phyloP scores from a whole-genome alignment of 1,284 basidiomycete genomes.

The Cryptococcus depauperatus region DNA sequence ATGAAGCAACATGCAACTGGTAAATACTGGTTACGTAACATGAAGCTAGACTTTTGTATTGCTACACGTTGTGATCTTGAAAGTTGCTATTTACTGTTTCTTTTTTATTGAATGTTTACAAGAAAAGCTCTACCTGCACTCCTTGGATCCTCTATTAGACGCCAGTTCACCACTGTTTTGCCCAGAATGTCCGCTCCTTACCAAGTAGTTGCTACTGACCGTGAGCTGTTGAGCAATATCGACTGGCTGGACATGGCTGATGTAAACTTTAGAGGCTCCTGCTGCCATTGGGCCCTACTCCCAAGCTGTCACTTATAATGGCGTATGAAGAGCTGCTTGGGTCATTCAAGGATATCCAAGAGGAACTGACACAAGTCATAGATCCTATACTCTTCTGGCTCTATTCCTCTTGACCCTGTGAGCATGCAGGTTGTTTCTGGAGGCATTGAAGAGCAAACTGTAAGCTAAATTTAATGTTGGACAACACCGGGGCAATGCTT shows the following conservation, averaged over 20 bases:
- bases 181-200: slow-evolving; percentile 33
- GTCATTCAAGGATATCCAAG: background rate
- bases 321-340: slow-evolving; percentile 42
- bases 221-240: slow-evolving; percentile 21
- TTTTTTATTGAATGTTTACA: background rate
- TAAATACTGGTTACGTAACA: no score
- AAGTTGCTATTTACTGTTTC: no score
- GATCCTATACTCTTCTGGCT: slow-evolving; percentile 81
- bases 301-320: slow-evolving; percentile 69
- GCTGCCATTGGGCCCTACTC: slow-evolving; percentile 84
- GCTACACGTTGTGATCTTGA: no score
- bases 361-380: background rate
- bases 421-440: slow-evolving; percentile 66
- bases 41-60: no score
- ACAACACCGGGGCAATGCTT: background rate
- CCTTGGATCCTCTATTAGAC: background rate
- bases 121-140: background rate
- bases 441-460: slow-evolving; percentile 74
- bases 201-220: slow-evolving; percentile 41
- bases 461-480: no score
- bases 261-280: slow-evolving; percentile 57
- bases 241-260: background rate
- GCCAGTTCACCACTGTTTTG: background rate
- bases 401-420: slow-evolving; percentile 73
- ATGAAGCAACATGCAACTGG: no score